A percentile compares a stretch with the other conserved stretches of the same genome.
These are phyloP conservation scores for Trichoderma endophyticum DNA, from an alignment of 2,329 filamentous ascomycete genomes.

Conservation along the genomic window DNA sequence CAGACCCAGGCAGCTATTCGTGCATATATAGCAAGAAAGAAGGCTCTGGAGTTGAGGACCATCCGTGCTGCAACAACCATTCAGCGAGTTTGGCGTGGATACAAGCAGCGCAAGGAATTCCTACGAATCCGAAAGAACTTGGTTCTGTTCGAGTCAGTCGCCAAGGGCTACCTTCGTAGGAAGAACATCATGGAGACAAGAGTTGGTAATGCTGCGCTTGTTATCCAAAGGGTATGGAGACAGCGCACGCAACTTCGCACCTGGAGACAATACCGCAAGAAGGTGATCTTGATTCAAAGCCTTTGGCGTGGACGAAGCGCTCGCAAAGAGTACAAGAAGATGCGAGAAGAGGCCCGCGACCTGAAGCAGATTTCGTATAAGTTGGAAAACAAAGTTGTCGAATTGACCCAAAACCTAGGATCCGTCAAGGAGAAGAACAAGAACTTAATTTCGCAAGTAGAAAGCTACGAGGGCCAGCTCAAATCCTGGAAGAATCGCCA, in stretches of 20 bases:
- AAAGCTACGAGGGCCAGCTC: constrained; percentile 94
- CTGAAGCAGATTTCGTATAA: constrained; percentile 99
- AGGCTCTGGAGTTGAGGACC: constrained; percentile 75
- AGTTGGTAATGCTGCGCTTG: constrained; percentile 82
- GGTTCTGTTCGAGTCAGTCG: constrained; percentile 81
- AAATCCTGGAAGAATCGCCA: constrained; percentile 94
- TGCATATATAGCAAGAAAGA: constrained; percentile 73
- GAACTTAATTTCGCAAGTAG: constrained; percentile 77
- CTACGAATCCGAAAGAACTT: constrained; percentile 75
- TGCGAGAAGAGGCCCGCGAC: constrained; percentile 94
- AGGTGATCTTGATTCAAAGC: constrained; percentile 86
- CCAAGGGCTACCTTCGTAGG: constrained; percentile 88
- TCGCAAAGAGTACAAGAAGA: constrained; percentile 79
- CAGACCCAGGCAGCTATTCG: constrained; percentile 74
- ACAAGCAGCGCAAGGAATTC: constrained; percentile 83
- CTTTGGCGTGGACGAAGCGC: constrained; percentile 85
- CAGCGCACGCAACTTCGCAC: constrained; percentile 71
- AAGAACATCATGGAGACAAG: constrained; percentile 92
- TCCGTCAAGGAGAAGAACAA: constrained; percentile 95
- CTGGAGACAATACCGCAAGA: constrained; percentile 87
- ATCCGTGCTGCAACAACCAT: constrained; percentile 89
- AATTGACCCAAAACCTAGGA: constrained; percentile 90
- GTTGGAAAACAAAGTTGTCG: constrained; percentile 98
- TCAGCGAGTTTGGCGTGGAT: constrained; percentile 90
- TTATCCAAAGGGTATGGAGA: constrained; percentile 90